Evolutionary conservation across 257 asterid genomes (phyloP), one percentile per base, ranked within the genome.

Genomic region (Solanum dulcamara): DNA sequence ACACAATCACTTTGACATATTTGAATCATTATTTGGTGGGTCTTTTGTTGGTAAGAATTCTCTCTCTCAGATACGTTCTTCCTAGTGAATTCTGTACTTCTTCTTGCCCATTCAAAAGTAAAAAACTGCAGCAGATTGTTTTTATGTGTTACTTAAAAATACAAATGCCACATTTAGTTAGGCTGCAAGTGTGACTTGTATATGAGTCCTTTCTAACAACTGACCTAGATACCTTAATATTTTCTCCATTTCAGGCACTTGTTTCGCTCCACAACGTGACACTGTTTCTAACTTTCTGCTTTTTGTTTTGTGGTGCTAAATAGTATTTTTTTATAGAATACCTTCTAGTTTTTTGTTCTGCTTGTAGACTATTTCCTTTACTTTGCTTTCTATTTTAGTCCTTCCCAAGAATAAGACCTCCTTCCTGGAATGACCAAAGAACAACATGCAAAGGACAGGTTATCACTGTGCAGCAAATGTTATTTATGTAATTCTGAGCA

Each of bases 1-100:
- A 53, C 90, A 88, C 67, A 86, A 84, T 72, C 93, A 91, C 0
- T 92, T 90, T 83, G 90, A 91, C 68, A 88, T 91, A 70, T 92
- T 89, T 67, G 90, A 90, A 44, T 83, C 92, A 12, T 92, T 92
- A 84, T 92, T 91, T 81, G 85, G 90, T 26, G 85, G 85, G n/a
- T 37, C 79, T n/a, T 83, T 83, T 44, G 85, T 67, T 42, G 86
- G 86, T 83, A 57, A 67, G 86, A 44, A 7, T 42, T 32, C 1
- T 51, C 18, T 85, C 7, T 79, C 9, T 15, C 77, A 2, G 74
- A 32, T 32, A 33, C 7, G 6, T 67, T 67, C 77, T 67, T 67
- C 13, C 24, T 15, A 67, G 75, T 3, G 24, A 32, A 32, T 67
- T 67, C 10, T 38, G 42, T 30, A 66, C n/a, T n/a, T n/a, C 42